phyloP scores from a whole-genome alignment of 345 rosid species.

The Corchorus capsularis region DNA sequence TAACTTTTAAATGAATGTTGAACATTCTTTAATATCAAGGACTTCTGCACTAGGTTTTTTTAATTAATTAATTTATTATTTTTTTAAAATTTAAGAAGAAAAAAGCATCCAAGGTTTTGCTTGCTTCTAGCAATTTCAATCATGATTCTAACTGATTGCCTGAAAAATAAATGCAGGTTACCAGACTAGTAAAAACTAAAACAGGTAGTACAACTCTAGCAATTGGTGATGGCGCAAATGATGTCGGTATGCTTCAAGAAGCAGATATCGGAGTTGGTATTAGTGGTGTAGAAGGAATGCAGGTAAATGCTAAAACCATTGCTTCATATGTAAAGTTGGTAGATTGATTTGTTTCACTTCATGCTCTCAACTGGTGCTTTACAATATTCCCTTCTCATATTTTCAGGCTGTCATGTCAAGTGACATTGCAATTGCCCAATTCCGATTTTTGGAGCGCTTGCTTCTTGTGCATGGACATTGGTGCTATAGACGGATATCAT shows the following conservation, averaged over 20 bases:
- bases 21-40: not conserved
- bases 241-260: slow-evolving; percentile 99
- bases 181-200: slow-evolving; percentile 83
- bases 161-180: slow-evolving; percentile 57
- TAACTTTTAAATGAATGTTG: not conserved
- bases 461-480: slow-evolving; percentile 98
- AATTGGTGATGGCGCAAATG: slow-evolving; percentile 97
- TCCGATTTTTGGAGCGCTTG: slow-evolving; percentile 82
- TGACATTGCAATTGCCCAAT: slow-evolving; percentile 90
- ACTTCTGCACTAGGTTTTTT: not conserved
- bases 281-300: slow-evolving; percentile 99
- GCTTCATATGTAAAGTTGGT: not conserved
- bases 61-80: not conserved
- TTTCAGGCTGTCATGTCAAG: slow-evolving; percentile 98
- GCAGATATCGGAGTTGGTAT: slow-evolving; percentile 96
- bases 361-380: slow-evolving; percentile 9
- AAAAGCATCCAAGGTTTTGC: not conserved
- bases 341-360: not conserved
- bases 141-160: slow-evolving; percentile 10
- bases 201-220: slow-evolving; percentile 87
- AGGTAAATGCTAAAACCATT: slow-evolving; percentile 42
- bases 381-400: slow-evolving; percentile 4
- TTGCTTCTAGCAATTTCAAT: slow-evolving; percentile 10
- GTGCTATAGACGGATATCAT: slow-evolving; percentile 94
- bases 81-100: slow-evolving; percentile 10